Percentiles rank a stretch among this genome's conserved stretches.
Conservation (phyloP, 352 stramenopile genomes). For the Phytophthora fragariaefolia region DNA sequence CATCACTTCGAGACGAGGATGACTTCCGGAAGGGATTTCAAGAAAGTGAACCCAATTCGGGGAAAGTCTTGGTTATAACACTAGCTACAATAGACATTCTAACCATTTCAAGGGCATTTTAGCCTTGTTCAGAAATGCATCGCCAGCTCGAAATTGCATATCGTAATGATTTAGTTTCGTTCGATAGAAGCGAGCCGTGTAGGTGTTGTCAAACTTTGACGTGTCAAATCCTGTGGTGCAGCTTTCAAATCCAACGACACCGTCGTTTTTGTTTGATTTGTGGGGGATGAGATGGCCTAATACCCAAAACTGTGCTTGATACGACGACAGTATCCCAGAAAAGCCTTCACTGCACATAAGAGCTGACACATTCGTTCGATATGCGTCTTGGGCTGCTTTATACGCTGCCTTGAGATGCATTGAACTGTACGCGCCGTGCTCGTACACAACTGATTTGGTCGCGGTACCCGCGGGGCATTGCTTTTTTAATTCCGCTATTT, state of each 20-base stretch:
- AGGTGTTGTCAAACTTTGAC: conserved; percentile 29
- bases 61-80: too few relatives aligned
- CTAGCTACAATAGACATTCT: conserved; percentile 17
- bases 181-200: conserved; percentile 32
- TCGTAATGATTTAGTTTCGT: conserved; percentile 23
- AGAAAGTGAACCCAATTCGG: too few relatives aligned
- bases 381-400: conserved; percentile 22
- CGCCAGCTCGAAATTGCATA: conserved; percentile 34
- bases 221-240: conserved; percentile 21
- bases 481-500: conserved; percentile 13
- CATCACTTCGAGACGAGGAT: too few relatives aligned
- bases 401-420: conserved; percentile 20
- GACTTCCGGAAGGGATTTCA: too few relatives aligned
- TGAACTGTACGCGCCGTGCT: conserved; percentile 24
- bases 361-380: conserved; percentile 35
- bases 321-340: conserved; percentile 37
- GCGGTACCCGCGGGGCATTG: conserved; percentile 21
- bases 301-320: conserved; percentile 29
- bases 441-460: conserved; percentile 34
- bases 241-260: conserved; percentile 43
- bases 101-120: conserved; percentile 44
- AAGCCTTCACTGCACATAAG: conserved; percentile 43
- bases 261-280: conserved; percentile 36
- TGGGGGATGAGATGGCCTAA: conserved; percentile 32
- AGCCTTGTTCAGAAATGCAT: conserved; percentile 6